Evolutionary conservation across 2,329 filamentous ascomycete species (phyloP), one percentile per base, ranked within the genome.

Genomic region (Corinectria fuckeliana): DNA sequence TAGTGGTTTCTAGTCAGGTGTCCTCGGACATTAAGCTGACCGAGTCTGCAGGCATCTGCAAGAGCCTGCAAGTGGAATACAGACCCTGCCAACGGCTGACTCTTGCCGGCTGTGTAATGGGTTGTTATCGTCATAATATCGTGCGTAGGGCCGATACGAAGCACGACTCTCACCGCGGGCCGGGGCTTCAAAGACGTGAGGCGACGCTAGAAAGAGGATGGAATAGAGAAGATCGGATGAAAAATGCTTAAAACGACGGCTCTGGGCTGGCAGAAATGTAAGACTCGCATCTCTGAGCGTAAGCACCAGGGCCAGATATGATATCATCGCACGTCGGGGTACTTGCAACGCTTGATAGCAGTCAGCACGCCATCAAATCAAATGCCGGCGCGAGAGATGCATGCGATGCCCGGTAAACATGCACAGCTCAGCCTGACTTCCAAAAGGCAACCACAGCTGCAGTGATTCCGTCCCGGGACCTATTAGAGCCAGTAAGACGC

Each of bases 281-380:
- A 36, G 32, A 36, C n/a, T 36, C n/a, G 32, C 32, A 36, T 16
- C 32, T 36, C 32, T 36, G 32, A 36, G n/a, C 32, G n/a, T n/a
- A n/a, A 45, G n/a, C 23, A 20, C 13, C 50, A 55, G 47, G 41
- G 16, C 11, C 16, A 30, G 41, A 39, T 8, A 54, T 55, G 51
- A 55, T 44, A 55, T 55, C 51, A 55, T 34, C 20, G 23, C 30
- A 38, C 42, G 45, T 32, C 32, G 44, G n/a, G 23, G 14, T 14
- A 38, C n/a, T 30, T 13, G 47, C 23, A 14, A 13, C 11, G 28
- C 39, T 28, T 39, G 51, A 20, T 34, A 23, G 14, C n/a, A 30
- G 36, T 26, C 34, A 49, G 44, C 36, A 14, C 21, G 39, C 26
- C 47, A 34, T 41, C 44, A 38, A 32, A 32, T n/a, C 11, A 39